phyloP scores from a whole-genome alignment of 140 eudicot species.

The Erigeron philadelphicus region DNA sequence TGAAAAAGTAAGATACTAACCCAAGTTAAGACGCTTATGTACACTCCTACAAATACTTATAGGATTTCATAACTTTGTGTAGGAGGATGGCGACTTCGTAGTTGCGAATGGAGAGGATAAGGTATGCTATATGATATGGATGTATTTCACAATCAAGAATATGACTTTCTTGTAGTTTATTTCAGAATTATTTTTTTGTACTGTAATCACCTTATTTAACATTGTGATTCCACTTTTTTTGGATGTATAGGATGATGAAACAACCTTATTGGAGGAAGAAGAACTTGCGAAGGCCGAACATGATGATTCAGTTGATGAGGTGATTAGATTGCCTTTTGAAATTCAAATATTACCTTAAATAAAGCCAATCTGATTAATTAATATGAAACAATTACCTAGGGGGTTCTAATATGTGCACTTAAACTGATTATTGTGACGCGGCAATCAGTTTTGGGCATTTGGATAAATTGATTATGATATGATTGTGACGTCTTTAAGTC shows the following conservation, averaged over 20 bases:
- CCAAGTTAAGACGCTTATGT: not conserved
- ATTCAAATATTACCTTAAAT: not conserved
- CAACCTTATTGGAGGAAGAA: conserved; percentile 92
- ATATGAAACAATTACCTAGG: too few species aligned
- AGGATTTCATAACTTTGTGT: conserved; percentile 17
- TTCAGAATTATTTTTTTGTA: too few species aligned
- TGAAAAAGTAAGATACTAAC: conserved; percentile 54
- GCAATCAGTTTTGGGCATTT: too few species aligned
- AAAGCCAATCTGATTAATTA: not conserved
- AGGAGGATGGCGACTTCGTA: conserved; percentile 85
- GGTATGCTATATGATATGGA: conserved; percentile 41
- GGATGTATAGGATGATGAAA: conserved; percentile 75
- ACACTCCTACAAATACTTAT: conserved; percentile 12
- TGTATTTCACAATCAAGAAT: not conserved
- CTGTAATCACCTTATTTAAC: not conserved
- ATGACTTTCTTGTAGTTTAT: not conserved
- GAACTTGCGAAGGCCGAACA: conserved; percentile 64
- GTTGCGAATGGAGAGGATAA: conserved; percentile 65
- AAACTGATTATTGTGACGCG: too few species aligned
- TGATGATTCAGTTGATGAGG: conserved; percentile 65
- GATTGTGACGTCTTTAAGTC: too few species aligned
- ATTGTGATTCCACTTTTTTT: not conserved
- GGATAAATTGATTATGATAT: too few species aligned
- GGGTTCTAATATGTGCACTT: too few species aligned
- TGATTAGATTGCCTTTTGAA: conserved; percentile 20